Percentiles rank a stretch among this genome's conserved stretches.
Conservation (phyloP, 164 flowering plant species). For the Nelumbo lutea region DNA sequence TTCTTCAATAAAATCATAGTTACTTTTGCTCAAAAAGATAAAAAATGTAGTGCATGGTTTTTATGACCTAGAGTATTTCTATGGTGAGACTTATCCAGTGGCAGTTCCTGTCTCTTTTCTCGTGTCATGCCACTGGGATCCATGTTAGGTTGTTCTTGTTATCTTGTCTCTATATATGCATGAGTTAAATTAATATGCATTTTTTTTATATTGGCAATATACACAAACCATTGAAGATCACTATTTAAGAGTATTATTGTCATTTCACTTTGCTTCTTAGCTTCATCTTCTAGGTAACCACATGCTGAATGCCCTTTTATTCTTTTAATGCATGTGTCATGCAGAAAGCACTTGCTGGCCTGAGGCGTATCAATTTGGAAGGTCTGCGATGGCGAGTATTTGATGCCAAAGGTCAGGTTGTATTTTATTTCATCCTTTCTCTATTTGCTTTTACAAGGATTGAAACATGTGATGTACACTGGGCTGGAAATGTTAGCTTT, state of each 20-base stretch:
- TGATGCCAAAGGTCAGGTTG: slow-evolving; percentile 89
- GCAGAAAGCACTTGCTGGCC: slow-evolving; percentile 89
- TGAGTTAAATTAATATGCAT: too few species aligned
- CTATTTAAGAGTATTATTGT: not conserved
- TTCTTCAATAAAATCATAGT: too few species aligned
- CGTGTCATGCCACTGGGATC: too few species aligned
- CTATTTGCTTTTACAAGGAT: not conserved
- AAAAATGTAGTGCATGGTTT: too few species aligned
- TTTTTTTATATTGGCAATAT: too few species aligned
- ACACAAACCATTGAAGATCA: too few species aligned
- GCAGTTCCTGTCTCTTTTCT: not conserved
- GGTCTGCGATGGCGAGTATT: slow-evolving; percentile 88
- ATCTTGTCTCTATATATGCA: too few species aligned
- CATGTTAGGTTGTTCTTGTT: too few species aligned
- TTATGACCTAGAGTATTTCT: too few species aligned
- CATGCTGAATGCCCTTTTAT: not conserved
- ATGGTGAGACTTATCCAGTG: not conserved
- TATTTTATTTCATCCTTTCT: not conserved
- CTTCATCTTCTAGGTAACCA: not conserved
- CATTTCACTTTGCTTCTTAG: not conserved
- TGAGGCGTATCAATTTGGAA: slow-evolving; percentile 71
- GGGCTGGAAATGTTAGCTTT: not conserved
- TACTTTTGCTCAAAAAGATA: too few species aligned
- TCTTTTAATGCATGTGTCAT: slow-evolving; percentile 4
- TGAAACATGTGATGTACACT: not conserved